Evolutionary conservation across 805 yeast species (phyloP), one percentile per base, ranked within the genome.

Genomic region (Zygosaccharomyces pseudorouxii): DNA sequence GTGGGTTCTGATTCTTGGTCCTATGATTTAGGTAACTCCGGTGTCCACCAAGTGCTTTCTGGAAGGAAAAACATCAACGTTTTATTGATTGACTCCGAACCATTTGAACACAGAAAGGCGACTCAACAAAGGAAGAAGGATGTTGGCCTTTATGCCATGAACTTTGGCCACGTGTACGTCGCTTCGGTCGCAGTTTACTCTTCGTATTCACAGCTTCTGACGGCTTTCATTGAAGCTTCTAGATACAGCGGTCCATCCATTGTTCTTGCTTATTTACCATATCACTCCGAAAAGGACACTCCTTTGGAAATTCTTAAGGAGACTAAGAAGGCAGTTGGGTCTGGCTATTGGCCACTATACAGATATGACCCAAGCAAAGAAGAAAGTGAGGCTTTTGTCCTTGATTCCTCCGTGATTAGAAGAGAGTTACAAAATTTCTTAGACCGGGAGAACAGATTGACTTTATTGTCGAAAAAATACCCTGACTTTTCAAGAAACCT

Each of bases 341-440:
- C 89, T 29, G 98, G 98, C n/a, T 84, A 85, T 71, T 89, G 97
- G 95, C 98, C 98, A 42, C 76, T 92, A 53, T 92, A 90, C 72
- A 77, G 97, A 64, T 92, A 77, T 71, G 77, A 88, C 58, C 96
- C 97, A 48, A 55, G 66, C 8, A 67, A 75, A 43, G 77, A 74
- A 41, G 77, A 71, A 14, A 64, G 69, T 3, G 78, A 81, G n/a
- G 65, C 67, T 44, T 92, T 92, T 76, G 80, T 80, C 59, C 76
- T 92, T 47, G 97, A 92, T 67, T 89, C 97, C 4, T 81, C 90
- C 12, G 81, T 81, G 47, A 80, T 92, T 61, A 82, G 82, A 66
- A 80, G 82, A 58, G 88, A 85, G 57, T 74, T 92, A 54, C 78
- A 82, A 62, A 81, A 78, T 27, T 92, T 92, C 71, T 74, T 92